Conservation (phyloP, 805 yeast genomes). For the Saturnispora besseyi region DNA sequence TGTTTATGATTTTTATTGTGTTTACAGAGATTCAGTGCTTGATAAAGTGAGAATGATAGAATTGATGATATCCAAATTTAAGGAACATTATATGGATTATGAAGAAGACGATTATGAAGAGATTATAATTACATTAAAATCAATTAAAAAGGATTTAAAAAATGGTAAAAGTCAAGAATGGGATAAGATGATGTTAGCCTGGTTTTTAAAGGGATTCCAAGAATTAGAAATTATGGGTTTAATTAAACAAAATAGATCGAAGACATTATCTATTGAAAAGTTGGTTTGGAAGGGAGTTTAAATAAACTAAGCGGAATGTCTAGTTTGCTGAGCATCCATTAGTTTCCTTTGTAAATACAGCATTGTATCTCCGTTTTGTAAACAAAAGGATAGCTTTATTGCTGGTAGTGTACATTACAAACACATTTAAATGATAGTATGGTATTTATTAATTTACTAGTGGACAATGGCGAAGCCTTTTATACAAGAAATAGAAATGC, state of each 20-base stretch:
- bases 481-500: too few relatives aligned
- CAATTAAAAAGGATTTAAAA: constrained; percentile 22
- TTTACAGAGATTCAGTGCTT: constrained; percentile 28
- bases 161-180: constrained; percentile 37
- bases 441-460: too few relatives aligned
- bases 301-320: too few relatives aligned
- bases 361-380: too few relatives aligned
- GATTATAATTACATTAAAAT: neutral
- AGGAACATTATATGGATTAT: neutral
- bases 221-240: constrained; percentile 67
- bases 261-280: constrained; percentile 61
- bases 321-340: too few relatives aligned
- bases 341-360: too few relatives aligned
- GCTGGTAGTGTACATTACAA: too few relatives aligned
- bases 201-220: constrained; percentile 67
- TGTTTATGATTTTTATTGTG: constrained; percentile 28
- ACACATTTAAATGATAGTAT: too few relatives aligned
- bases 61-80: constrained; percentile 11
- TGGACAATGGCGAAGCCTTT: too few relatives aligned
- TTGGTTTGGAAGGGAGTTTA: constrained; percentile 60
- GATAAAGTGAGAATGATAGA: constrained; percentile 14
- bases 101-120: constrained; percentile 1
- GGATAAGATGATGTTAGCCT: constrained; percentile 55
- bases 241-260: constrained; percentile 49
- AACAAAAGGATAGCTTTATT: too few relatives aligned